Percentiles rank a stretch among this genome's conserved stretches.
Conservation (phyloP, 192 early-diverging fungal species). For the Tieghemiomyces parasiticus region DNA sequence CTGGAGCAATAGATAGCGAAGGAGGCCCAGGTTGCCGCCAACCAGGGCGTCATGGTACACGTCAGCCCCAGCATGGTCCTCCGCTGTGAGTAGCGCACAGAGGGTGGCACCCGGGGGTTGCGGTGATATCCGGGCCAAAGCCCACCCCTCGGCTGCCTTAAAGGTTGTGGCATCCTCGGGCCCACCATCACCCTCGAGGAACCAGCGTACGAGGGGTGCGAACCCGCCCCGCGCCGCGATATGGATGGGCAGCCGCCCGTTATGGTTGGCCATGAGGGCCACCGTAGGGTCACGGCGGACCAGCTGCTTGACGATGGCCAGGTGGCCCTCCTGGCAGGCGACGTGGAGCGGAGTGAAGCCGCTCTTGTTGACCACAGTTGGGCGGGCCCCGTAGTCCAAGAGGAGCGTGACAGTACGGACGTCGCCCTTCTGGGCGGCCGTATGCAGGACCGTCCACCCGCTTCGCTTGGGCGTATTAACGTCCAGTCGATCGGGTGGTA, state of each 20-base stretch:
- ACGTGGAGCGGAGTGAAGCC: conserved; percentile 1
- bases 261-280: not conserved
- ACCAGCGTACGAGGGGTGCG: not conserved
- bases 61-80: conserved; percentile 2
- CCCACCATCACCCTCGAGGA: not conserved
- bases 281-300: not conserved
- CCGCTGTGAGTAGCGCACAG: not conserved
- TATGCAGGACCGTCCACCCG: conserved; percentile 7
- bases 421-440: not conserved
- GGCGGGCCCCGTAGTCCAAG: not conserved
- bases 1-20: conserved; percentile 2
- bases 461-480: not conserved
- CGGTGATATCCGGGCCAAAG: too few species aligned
- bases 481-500: too few species aligned
- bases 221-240: not conserved
- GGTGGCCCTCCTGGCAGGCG: not conserved
- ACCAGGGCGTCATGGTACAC: conserved; percentile 2
- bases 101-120: too few species aligned
- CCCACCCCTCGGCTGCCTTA: too few species aligned
- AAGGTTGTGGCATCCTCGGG: not conserved
- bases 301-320: not conserved
- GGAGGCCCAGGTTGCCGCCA: not conserved
- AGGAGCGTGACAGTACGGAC: not conserved
- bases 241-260: conserved; percentile 7
- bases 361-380: not conserved